phyloP scores from a whole-genome alignment of 257 asterid genomes.

The Agastache rugosa region DNA sequence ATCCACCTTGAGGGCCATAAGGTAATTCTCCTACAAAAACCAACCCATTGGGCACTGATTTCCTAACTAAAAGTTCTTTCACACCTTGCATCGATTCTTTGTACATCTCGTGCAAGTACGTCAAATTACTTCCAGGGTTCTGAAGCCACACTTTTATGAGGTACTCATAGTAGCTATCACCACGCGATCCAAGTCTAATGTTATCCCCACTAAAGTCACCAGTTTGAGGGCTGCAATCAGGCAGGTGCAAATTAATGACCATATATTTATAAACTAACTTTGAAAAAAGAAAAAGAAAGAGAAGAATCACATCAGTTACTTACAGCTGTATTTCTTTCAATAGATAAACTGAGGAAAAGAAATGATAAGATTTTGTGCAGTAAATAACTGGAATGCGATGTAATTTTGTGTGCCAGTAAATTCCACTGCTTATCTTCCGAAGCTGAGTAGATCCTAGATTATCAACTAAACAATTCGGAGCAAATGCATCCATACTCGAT shows the following conservation, averaged over 20 bases:
- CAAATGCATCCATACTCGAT: conserved; percentile 8
- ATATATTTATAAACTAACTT: conserved; percentile 19
- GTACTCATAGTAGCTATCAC: conserved; percentile 98
- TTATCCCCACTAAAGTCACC: conserved; percentile 88
- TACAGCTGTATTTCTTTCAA: neutral
- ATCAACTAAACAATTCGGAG: conserved; percentile 1
- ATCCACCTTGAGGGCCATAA: conserved; percentile 64
- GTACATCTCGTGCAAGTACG: conserved; percentile 84
- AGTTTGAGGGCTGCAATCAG: conserved; percentile 77
- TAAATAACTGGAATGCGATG: neutral
- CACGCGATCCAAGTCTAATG: conserved; percentile 97
- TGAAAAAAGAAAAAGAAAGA: neutral
- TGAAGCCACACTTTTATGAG: conserved; percentile 96
- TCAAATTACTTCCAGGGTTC: conserved; percentile 62
- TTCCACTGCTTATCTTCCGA: conserved; percentile 2
- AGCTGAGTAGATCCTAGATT: conserved; percentile 13
- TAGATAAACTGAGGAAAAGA: neutral
- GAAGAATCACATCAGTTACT: neutral
- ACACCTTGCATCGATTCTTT: conserved; percentile 87
- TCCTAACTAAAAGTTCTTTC: conserved; percentile 79
- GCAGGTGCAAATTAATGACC: conserved; percentile 38
- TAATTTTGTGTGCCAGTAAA: neutral
- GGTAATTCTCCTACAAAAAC: conserved; percentile 95
- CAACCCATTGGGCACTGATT: conserved; percentile 84
- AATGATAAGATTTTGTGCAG: conserved; percentile 10